Percentiles rank a stretch among this genome's conserved stretches.
These are phyloP conservation scores for Mycena indigotica DNA, from an alignment of 768 basidiomycete species.

Conservation along the genomic window DNA sequence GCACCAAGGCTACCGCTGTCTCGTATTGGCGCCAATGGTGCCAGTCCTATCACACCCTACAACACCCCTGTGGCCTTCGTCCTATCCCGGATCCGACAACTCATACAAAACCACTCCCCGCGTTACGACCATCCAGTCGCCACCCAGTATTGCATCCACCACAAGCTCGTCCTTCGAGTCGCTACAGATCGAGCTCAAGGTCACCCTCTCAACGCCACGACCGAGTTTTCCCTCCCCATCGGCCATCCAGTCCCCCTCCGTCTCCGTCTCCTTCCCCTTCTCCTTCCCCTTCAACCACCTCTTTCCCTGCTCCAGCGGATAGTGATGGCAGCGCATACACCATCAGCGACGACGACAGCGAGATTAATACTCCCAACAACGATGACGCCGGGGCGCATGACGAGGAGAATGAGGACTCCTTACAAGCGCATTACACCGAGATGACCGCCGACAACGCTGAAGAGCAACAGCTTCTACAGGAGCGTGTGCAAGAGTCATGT, in stretches of 20 bases:
- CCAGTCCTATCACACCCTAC: neutral
- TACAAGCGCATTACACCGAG: conserved; percentile 32
- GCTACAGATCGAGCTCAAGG: neutral
- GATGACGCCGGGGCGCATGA: conserved; percentile 41
- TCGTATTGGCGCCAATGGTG: neutral
- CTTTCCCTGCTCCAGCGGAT: conserved; percentile 23
- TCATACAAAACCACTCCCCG: neutral
- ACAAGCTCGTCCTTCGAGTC: neutral
- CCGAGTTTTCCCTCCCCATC: neutral
- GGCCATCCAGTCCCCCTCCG: conserved; percentile 15
- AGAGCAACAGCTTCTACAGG: conserved; percentile 12
- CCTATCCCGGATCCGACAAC: neutral
- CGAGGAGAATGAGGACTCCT: conserved; percentile 26
- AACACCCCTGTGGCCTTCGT: neutral
- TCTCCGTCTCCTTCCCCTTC: conserved; percentile 18
- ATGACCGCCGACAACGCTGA: conserved; percentile 21
- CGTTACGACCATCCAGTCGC: neutral
- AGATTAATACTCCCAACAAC: too few relatives aligned
- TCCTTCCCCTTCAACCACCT: conserved; percentile 18
- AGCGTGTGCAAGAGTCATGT: neutral
- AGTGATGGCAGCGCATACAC: conserved; percentile 11
- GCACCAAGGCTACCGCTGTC: neutral
- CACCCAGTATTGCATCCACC: neutral
- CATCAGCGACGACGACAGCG: conserved; percentile 36
- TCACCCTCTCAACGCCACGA: neutral